Conservation (phyloP, 1,284 basidiomycete species). For the Inonotus obliquus region DNA sequence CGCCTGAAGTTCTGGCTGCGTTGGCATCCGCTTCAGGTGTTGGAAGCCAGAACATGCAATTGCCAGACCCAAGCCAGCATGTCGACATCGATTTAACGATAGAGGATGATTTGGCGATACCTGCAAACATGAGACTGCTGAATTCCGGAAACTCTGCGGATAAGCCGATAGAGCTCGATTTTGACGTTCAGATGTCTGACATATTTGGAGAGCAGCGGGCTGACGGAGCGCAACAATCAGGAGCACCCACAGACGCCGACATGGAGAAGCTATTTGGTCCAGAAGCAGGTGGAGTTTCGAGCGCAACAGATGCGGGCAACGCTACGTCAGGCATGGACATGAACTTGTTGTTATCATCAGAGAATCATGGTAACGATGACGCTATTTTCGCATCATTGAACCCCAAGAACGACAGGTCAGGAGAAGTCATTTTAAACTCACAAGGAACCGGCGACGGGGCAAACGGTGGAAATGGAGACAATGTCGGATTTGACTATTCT, state of each 20-base stretch:
- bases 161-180: conserved; percentile 74
- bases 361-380: conserved; percentile 3
- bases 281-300: not conserved
- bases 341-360: conserved; percentile 28
- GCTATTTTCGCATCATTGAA: conserved; percentile 18
- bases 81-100: conserved; percentile 42
- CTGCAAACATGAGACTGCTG: conserved; percentile 28
- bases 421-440: not conserved
- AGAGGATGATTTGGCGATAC: conserved; percentile 28
- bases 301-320: not conserved
- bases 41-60: conserved; percentile 11
- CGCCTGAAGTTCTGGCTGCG: conserved; percentile 56
- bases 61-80: conserved; percentile 18
- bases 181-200: conserved; percentile 53
- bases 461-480: not conserved
- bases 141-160: conserved; percentile 58
- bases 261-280: conserved; percentile 48
- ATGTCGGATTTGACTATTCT: conserved; percentile 6
- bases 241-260: not conserved
- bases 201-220: conserved; percentile 42
- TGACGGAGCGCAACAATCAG: not conserved
- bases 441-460: not conserved
- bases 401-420: not conserved
- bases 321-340: conserved; percentile 22
- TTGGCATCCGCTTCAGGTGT: conserved; percentile 40